Conservation (phyloP, 441 rosid species). For the Pelargonium australe region DNA sequence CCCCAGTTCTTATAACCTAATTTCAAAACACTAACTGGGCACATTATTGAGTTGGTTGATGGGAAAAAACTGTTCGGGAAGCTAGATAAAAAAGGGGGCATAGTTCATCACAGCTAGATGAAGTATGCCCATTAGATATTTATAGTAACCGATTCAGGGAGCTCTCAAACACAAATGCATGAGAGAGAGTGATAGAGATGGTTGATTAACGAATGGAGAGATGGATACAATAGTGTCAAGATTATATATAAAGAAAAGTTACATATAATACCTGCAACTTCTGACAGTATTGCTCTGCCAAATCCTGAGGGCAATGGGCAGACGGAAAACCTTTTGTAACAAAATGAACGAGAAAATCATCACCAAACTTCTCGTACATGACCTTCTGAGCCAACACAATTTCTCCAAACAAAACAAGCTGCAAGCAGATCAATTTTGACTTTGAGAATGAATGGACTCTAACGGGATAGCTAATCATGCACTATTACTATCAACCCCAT, state of each 20-base stretch:
- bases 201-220: neutral
- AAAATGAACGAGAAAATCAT: conserved; percentile 24
- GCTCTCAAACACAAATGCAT: neutral
- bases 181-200: neutral
- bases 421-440: conserved; percentile 4
- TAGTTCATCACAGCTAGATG: too few species aligned
- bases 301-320: conserved; percentile 19
- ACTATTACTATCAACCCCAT: neutral
- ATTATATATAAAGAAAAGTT: neutral
- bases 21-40: too few species aligned
- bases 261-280: conserved; percentile 23
- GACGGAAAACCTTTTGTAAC: conserved; percentile 23
- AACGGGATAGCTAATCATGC: neutral
- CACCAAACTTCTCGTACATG: conserved; percentile 29
- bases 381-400: conserved; percentile 27
- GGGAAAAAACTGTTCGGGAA: too few species aligned
- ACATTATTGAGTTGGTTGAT: too few species aligned
- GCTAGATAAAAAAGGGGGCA: too few species aligned
- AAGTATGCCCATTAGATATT: neutral
- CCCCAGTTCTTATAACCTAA: too few species aligned
- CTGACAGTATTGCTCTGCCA: conserved; percentile 26
- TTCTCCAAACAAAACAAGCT: conserved; percentile 30
- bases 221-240: neutral
- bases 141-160: neutral
- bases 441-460: neutral